Evolutionary conservation across 2,329 filamentous ascomycete genomes (phyloP), one percentile per base, ranked within the genome.

Genomic region (Tetracladium maxilliforme): DNA sequence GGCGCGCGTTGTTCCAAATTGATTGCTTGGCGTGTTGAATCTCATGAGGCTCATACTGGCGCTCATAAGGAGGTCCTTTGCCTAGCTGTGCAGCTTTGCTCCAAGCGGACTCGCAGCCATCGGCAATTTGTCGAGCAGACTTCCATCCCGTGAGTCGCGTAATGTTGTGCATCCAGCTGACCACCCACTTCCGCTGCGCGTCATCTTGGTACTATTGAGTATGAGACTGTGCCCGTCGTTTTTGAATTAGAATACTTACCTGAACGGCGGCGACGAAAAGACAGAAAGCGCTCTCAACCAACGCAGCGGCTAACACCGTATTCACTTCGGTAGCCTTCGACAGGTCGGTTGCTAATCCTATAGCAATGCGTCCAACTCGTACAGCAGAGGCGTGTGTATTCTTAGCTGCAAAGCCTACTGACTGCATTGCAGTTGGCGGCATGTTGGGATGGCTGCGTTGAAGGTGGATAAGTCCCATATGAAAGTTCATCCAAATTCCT

Each of bases 401-500:
- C 34, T 75, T 64, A 32, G 72, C 72, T 2, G 84, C 80, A 47
- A 71, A 79, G 1, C 54, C 54, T 4, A 63, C 68, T 1, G 87
- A 94, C 24, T 78, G 67, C 70, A 92, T 84, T 18, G 84, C 79
- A 7, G 86, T 74, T 0, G 87, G 83, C 1, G 86, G 87, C 84
- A 94, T 94, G 14, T 68, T 69, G 0, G 90, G 90, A 37, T 94
- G 86, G 2, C 74, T 64, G 17, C 90, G 68, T 30, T 87, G 61
- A n/a, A 90, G 64, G 27, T 86, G 64, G 29, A 95, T 87, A 23
- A 83, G 63, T 1, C 76, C 75, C 60, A 87, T 81, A 48, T 92
- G 79, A 46, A 81, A 86, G 35, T 86, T 77, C 43, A 80, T 72
- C 82, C 84, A 93, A 13, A 94, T 62, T 17, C 81, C 77, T 4